These are phyloP conservation scores for Apophysomyces elegans DNA, from an alignment of 371 early-diverging fungal genomes.

Conservation along the genomic window DNA sequence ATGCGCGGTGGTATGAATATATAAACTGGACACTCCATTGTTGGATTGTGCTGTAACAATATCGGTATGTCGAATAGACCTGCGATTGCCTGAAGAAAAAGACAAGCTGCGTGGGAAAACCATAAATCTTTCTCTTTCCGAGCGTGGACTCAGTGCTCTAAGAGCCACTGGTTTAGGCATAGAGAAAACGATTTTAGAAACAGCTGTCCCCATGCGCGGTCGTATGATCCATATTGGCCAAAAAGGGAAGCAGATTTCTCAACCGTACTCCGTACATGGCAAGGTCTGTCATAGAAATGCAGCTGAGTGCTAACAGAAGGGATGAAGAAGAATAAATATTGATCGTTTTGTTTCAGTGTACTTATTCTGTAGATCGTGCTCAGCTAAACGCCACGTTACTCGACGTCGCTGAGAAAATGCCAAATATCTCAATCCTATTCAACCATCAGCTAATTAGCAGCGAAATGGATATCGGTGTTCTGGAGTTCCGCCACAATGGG, in stretches of 20 bases:
- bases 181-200: slow-evolving; percentile 66
- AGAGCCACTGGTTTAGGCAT: slow-evolving; percentile 68
- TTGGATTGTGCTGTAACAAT: slow-evolving; percentile 4
- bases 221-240: slow-evolving; percentile 84
- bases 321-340: too few relatives aligned
- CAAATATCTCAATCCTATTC: slow-evolving; percentile 74
- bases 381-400: slow-evolving; percentile 82
- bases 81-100: slow-evolving; percentile 66
- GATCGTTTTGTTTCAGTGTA: slow-evolving; percentile 58
- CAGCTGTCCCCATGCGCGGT: slow-evolving; percentile 91
- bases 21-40: too few relatives aligned
- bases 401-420: slow-evolving; percentile 65
- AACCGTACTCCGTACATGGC: slow-evolving; percentile 87
- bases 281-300: slow-evolving; percentile 55
- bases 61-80: slow-evolving; percentile 47
- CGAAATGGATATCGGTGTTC: slow-evolving; percentile 64
- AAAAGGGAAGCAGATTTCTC: slow-evolving; percentile 74
- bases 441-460: slow-evolving; percentile 60
- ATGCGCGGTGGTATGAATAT: slow-evolving; percentile 74
- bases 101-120: slow-evolving; percentile 71
- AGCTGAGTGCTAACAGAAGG: neutral
- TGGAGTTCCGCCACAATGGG: slow-evolving; percentile 40
- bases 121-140: slow-evolving; percentile 94
- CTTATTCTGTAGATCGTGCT: slow-evolving; percentile 93
- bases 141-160: slow-evolving; percentile 88